phyloP scores from a whole-genome alignment of 495 filamentous ascomycete species.

The Hypoxylon subgilvum region DNA sequence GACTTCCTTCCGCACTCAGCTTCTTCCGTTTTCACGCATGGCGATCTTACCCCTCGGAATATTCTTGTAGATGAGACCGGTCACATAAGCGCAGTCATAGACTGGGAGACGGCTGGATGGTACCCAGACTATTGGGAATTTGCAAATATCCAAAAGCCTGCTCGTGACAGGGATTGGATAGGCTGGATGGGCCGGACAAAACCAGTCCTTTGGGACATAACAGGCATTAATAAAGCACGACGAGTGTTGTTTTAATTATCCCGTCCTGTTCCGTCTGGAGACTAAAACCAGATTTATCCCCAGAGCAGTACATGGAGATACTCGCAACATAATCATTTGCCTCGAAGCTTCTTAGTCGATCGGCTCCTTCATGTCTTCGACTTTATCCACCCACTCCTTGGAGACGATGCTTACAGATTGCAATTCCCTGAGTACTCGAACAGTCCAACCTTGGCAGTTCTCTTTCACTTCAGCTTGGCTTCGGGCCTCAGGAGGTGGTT shows the following conservation, averaged over 20 bases:
- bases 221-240: conserved; percentile 49
- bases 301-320: too few relatives aligned
- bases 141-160: conserved; percentile 50
- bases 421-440: too few relatives aligned
- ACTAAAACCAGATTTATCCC: too few relatives aligned
- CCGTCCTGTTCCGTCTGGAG: too few relatives aligned
- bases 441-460: too few relatives aligned
- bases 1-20: conserved; percentile 45
- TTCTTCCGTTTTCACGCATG: conserved; percentile 43
- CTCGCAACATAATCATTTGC: too few relatives aligned
- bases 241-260: conserved; percentile 47
- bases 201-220: conserved; percentile 49
- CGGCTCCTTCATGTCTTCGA: too few relatives aligned
- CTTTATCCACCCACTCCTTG: too few relatives aligned
- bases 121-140: conserved; percentile 61
- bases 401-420: too few relatives aligned
- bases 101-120: conserved; percentile 58
- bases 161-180: conserved; percentile 44
- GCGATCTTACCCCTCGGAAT: conserved; percentile 45
- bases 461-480: too few relatives aligned
- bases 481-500: too few relatives aligned
- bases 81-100: conserved; percentile 49
- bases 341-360: too few relatives aligned
- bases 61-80: conserved; percentile 48
- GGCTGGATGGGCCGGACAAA: conserved; percentile 51